These are phyloP conservation scores for Mikania micrantha DNA, from an alignment of 129 eudicot species.

Conservation along the genomic window DNA sequence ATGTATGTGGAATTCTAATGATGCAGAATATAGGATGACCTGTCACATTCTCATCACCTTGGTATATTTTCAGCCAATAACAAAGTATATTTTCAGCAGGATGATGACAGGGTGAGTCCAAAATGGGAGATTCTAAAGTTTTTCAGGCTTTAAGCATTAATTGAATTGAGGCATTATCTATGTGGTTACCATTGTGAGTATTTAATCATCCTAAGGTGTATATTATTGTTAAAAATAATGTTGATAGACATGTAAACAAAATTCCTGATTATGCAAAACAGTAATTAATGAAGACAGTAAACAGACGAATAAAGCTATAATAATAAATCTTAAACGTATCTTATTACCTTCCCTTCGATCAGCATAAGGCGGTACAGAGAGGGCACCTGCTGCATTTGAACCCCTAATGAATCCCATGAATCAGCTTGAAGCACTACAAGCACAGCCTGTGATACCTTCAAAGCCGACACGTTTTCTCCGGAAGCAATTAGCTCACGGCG, in stretches of 20 bases:
- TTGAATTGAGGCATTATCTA: background rate
- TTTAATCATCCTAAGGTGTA: background rate
- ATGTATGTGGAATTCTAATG: background rate
- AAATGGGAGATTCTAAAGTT: background rate
- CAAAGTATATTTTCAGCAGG: background rate
- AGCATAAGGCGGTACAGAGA: conserved; percentile 40
- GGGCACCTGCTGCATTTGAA: conserved; percentile 63
- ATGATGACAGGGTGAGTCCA: background rate
- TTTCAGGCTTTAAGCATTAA: background rate
- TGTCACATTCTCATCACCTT: background rate
- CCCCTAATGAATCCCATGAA: conserved; percentile 70
- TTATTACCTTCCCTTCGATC: conserved; percentile 57
- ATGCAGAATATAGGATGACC: background rate
- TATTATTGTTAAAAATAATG: background rate
- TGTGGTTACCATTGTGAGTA: background rate
- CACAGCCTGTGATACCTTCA: conserved; percentile 62
- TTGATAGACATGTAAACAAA: background rate
- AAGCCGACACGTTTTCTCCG: conserved; percentile 52
- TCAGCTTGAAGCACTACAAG: conserved; percentile 41
- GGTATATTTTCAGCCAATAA: background rate
- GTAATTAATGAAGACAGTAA: background rate
- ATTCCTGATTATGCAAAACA: background rate
- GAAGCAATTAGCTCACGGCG: conserved; percentile 37
- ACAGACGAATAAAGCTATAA: background rate
- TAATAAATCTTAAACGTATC: background rate